phyloP scores from a whole-genome alignment of 352 stramenopile species.

The Globisporangium emineosum region DNA sequence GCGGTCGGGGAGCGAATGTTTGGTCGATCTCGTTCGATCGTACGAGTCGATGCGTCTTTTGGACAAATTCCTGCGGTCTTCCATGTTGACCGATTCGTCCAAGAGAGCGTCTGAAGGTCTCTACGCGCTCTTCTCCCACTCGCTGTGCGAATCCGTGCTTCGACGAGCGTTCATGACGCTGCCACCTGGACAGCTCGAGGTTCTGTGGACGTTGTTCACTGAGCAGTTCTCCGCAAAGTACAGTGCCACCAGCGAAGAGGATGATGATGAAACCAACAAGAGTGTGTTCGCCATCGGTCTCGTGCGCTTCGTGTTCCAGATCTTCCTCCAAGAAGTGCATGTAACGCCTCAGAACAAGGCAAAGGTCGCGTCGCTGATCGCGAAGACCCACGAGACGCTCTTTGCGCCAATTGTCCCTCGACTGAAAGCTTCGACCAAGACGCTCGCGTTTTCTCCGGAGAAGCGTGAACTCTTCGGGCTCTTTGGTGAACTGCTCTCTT shows the following conservation, averaged over 20 bases:
- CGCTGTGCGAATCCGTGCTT: conserved; percentile 42
- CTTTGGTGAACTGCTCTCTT: conserved; percentile 73
- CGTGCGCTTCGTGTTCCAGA: conserved; percentile 68
- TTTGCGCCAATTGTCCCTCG: conserved; percentile 30
- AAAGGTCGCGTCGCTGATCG: conserved; percentile 52
- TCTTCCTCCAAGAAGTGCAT: conserved; percentile 80
- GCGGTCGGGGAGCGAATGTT: conserved; percentile 27
- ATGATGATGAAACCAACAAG: not conserved
- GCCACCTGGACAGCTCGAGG: conserved; percentile 71
- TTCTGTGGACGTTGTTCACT: conserved; percentile 69
- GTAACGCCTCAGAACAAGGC: conserved; percentile 69
- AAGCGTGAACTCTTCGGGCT: conserved; percentile 66
- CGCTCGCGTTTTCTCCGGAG: conserved; percentile 28
- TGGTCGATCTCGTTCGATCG: conserved; percentile 62
- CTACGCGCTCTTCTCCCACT: conserved; percentile 44
- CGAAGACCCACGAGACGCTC: conserved; percentile 50
- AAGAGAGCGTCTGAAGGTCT: conserved; percentile 30
- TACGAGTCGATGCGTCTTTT: conserved; percentile 86
- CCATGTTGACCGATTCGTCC: conserved; percentile 25
- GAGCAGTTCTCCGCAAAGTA: conserved; percentile 38
- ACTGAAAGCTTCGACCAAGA: conserved; percentile 13
- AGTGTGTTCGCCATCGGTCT: conserved; percentile 32
- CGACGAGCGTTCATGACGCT: conserved; percentile 70
- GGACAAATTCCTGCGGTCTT: conserved; percentile 48
- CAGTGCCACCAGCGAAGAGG: conserved; percentile 7